A percentile compares a stretch with the other conserved stretches of the same genome.
These are phyloP conservation scores for Scopulariopsis brevicaulis DNA, from an alignment of 2,329 filamentous ascomycete genomes.

Conservation along the genomic window DNA sequence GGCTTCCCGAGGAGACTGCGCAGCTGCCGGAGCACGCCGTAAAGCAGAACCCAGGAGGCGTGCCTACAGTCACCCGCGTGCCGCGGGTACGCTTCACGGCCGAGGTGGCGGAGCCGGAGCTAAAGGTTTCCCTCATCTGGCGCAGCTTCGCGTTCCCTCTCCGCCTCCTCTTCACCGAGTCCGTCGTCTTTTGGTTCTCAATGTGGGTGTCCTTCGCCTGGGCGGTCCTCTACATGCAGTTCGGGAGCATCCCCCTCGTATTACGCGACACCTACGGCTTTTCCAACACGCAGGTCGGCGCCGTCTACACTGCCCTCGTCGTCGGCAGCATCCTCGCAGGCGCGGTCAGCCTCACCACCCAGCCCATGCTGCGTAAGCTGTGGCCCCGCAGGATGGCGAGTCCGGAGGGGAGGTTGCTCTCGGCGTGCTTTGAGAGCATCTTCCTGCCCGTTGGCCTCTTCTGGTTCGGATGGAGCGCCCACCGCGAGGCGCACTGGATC, in stretches of 20 bases:
- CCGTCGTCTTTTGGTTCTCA: conserved; percentile 54
- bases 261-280: conserved; percentile 52
- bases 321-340: conserved; percentile 32
- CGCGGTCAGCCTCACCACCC: conserved; percentile 42
- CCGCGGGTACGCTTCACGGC: not conserved
- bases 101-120: conserved; percentile 8
- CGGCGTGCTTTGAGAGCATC: conserved; percentile 49
- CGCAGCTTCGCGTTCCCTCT: conserved; percentile 19
- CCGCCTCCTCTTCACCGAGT: conserved; percentile 41
- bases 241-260: conserved; percentile 47
- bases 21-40: not conserved
- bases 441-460: conserved; percentile 55
- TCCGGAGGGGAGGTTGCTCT: conserved; percentile 53
- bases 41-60: not conserved
- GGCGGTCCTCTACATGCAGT: conserved; percentile 56
- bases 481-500: conserved; percentile 44
- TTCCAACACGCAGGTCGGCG: conserved; percentile 44
- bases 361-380: conserved; percentile 41
- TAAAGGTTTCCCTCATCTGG: conserved; percentile 14
- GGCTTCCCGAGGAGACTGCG: not conserved
- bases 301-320: conserved; percentile 43
- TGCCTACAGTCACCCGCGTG: not conserved
- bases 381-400: conserved; percentile 17
- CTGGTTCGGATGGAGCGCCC: conserved; percentile 58
- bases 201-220: conserved; percentile 62